Evolutionary conservation across 306 rosid species (phyloP).

Genomic region (barrel medic (Medicago truncatula)): MtrunA17r5.0-ANR NC_053045.1:57215501-57216000

Average conservation of each 20-base stretch:
- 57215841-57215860: neutral
- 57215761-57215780: neutral
- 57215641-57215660: neutral
- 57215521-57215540: too few species aligned
- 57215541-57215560: too few species aligned
- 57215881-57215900: constrained; percentile 5
- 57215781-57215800: neutral
- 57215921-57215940: neutral
- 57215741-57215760: too few species aligned
- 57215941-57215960: neutral
- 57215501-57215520: neutral
- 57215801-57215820: neutral
- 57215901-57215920: neutral
- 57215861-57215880: neutral
- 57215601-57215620: too few species aligned
- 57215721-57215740: neutral
- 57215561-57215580: too few species aligned
- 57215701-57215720: neutral
- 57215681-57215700: neutral
- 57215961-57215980: neutral
- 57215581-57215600: too few species aligned
- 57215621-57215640: too few species aligned
- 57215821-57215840: neutral
- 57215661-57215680: neutral
- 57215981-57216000: neutral